These are phyloP conservation scores for Lactuca saligna DNA, from an alignment of 129 eudicot genomes.

Conservation along the genomic window DNA sequence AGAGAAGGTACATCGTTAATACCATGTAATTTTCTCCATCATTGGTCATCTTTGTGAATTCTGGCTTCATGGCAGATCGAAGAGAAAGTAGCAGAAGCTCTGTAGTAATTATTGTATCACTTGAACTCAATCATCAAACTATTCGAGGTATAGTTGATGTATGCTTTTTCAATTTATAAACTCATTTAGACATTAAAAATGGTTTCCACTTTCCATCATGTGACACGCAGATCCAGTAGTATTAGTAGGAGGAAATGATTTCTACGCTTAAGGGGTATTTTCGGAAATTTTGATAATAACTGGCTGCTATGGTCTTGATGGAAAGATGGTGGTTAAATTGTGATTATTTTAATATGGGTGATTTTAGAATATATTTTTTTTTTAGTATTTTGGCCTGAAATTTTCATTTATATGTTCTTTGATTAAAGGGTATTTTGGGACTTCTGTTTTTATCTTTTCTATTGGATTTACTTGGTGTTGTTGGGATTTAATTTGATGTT, in stretches of 20 bases:
- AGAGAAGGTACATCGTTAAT: constrained; percentile 35
- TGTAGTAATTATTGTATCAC: constrained; percentile 36
- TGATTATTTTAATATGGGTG: no score
- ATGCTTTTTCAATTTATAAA: not conserved
- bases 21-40: not conserved
- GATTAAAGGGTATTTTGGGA: no score
- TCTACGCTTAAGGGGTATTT: constrained; percentile 26
- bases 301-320: no score
- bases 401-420: no score
- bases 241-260: constrained; percentile 40
- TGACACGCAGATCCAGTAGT: constrained; percentile 39
- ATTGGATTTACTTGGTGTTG: no score
- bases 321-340: no score
- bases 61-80: constrained; percentile 32
- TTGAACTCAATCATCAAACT: constrained; percentile 31
- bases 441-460: no score
- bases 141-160: constrained; percentile 31
- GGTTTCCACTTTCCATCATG: not conserved
- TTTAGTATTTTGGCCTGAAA: no score
- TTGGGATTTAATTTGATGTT: no score
- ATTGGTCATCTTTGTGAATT: constrained; percentile 9
- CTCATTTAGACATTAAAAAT: not conserved
- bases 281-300: no score
- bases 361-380: no score
- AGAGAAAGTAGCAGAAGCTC: constrained; percentile 32